A percentile compares a stretch with the other conserved stretches of the same genome.
Conservation (phyloP, 2,329 filamentous ascomycete species). For the Aspergillus puulaauensis region DNA sequence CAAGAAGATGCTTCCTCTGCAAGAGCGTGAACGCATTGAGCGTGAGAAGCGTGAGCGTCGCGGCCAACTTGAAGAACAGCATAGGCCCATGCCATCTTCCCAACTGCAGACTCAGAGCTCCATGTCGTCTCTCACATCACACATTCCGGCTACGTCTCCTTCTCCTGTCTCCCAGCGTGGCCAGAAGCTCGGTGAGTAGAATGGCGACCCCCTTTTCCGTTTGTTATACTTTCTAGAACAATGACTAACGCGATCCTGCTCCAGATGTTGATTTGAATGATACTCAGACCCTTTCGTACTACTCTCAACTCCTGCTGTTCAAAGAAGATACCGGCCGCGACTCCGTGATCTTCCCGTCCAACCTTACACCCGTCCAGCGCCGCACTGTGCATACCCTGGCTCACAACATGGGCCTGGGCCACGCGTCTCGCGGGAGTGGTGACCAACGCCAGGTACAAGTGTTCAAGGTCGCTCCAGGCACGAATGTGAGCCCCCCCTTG, state of each 20-base stretch:
- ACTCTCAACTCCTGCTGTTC: slow-evolving; percentile 87
- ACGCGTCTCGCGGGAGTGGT: slow-evolving; percentile 84
- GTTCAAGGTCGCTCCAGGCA: slow-evolving; percentile 57
- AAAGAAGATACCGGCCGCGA: slow-evolving; percentile 76
- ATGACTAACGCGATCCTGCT: not conserved
- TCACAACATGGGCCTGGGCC: slow-evolving; percentile 89
- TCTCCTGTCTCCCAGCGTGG: slow-evolving; percentile 63
- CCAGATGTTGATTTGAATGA: slow-evolving; percentile 87
- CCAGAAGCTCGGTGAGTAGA: slow-evolving; percentile 37
- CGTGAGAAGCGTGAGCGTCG: slow-evolving; percentile 94
- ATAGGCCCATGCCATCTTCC: slow-evolving; percentile 66
- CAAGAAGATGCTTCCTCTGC: slow-evolving; percentile 97
- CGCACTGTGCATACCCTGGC: slow-evolving; percentile 91
- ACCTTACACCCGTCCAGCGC: slow-evolving; percentile 77
- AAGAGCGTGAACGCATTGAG: slow-evolving; percentile 93
- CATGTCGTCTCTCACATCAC: slow-evolving; percentile 72
- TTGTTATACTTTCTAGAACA: not conserved
- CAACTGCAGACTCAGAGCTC: slow-evolving; percentile 83
- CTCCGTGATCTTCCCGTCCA: slow-evolving; percentile 78
- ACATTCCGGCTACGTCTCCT: slow-evolving; percentile 63
- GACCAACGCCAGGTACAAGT: slow-evolving; percentile 90
- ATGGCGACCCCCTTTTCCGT: not conserved
- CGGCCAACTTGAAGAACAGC: slow-evolving; percentile 95
- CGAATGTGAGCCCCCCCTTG: slow-evolving; percentile 61
- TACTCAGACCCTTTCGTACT: slow-evolving; percentile 79